Percentiles rank a stretch among this genome's conserved stretches.
phyloP scores from a whole-genome alignment of 1,284 basidiomycete genomes.

The Marasmius sp. region DNA sequence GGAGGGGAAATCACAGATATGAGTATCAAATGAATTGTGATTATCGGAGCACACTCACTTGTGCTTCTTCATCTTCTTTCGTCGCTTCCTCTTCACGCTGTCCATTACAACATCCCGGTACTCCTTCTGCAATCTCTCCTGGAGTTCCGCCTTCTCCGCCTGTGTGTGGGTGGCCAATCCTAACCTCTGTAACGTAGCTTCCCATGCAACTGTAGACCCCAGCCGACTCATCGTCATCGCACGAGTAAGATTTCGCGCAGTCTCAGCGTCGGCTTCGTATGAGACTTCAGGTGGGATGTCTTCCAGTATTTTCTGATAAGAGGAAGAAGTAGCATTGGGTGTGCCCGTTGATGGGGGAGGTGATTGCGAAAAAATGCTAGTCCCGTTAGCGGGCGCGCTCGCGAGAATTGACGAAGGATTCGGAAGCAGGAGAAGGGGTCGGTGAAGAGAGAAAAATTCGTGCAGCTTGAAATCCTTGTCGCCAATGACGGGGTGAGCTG shows the following conservation, averaged over 20 bases:
- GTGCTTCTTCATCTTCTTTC: conserved; percentile 91
- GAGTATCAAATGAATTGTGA: neutral
- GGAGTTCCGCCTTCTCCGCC: conserved; percentile 44
- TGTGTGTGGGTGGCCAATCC: conserved; percentile 54
- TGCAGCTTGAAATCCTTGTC: conserved; percentile 71
- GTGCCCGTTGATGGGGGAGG: conserved; percentile 1
- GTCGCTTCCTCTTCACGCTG: conserved; percentile 77
- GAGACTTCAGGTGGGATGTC: conserved; percentile 41
- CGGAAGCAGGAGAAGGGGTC: conserved; percentile 67
- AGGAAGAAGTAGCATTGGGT: conserved; percentile 7
- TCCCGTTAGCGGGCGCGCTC: conserved; percentile 33
- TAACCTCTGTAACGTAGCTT: conserved; percentile 56
- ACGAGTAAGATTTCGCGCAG: conserved; percentile 70
- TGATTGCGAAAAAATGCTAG: conserved; percentile 21
- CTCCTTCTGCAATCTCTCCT: conserved; percentile 53
- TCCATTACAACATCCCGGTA: conserved; percentile 68
- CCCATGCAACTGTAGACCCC: conserved; percentile 63
- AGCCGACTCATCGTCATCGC: conserved; percentile 65
- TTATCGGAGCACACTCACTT: conserved; percentile 56
- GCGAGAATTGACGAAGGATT: conserved; percentile 62
- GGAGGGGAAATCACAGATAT: conserved; percentile 3
- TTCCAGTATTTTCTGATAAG: conserved; percentile 8
- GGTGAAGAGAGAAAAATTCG: conserved; percentile 76
- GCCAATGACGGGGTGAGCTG: conserved; percentile 52
- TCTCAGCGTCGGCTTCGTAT: conserved; percentile 70